These are phyloP conservation scores for Kluyveromyces marxianus DNA, from an alignment of 1,139 yeast species.

Conservation along the genomic window DNA sequence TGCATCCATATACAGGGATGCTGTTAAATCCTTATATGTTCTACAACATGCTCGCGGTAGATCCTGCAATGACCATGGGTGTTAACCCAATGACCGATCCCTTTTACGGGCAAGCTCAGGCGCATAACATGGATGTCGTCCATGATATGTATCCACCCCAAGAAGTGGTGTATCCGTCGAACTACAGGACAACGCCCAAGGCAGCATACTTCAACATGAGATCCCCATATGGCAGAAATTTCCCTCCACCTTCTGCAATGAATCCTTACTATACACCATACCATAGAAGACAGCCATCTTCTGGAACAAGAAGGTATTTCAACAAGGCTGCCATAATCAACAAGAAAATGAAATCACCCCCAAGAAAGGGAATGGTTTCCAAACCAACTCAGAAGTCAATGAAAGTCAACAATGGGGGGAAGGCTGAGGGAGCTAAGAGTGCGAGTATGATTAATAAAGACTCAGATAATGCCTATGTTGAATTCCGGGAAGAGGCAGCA, in stretches of 20 bases:
- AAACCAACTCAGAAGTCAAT: background rate
- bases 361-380: constrained; percentile 1
- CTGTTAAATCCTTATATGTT: constrained; percentile 4
- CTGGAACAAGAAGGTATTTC: constrained; percentile 14
- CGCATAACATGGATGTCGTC: constrained; percentile 16
- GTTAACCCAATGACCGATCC: constrained; percentile 7
- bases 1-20: constrained; percentile 6
- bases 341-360: constrained; percentile 3
- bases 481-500: background rate
- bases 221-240: constrained; percentile 15
- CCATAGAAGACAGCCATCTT: constrained; percentile 26
- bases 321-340: constrained; percentile 1
- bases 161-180: constrained; percentile 20
- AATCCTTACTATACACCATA: constrained; percentile 18
- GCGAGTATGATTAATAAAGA: background rate
- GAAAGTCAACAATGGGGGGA: background rate
- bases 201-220: constrained; percentile 15
- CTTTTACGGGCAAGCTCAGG: constrained; percentile 7
- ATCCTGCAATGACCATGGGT: constrained; percentile 3
- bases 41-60: constrained; percentile 4
- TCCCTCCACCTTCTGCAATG: constrained; percentile 12
- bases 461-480: background rate
- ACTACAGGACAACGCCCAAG: constrained; percentile 21
- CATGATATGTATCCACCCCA: constrained; percentile 15
- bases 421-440: background rate